Evolutionary conservation across 805 yeast species (phyloP), one percentile per base, ranked within the genome.

Genomic region (Vanderwaltozyma tropicalis): DNA sequence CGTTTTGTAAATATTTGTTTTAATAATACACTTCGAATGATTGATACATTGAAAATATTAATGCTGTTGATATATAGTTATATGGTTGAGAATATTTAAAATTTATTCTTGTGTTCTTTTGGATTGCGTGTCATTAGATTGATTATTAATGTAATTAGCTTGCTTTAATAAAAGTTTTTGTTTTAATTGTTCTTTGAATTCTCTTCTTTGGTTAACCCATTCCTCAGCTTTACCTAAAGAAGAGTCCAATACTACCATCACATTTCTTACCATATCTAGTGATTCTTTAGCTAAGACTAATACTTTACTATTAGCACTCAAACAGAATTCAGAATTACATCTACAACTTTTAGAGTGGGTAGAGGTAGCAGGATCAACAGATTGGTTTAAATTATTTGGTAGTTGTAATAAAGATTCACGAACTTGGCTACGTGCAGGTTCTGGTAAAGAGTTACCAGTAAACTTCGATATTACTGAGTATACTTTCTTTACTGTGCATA

Each of bases 241-340:
- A 33, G 83, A 88, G 53, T 83, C 89, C 48, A 94, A 86, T 6
- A 88, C 88, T 35, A 71, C 71, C 46, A 87, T 86, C 15, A 89
- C 79, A 40, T 82, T 81, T 29, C 79, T 71, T 27, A 89, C 80
- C 86, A 88, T 83, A 31, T 82, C 92, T 34, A 89, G 63, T 0
- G 95, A 80, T 58, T 92, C 98, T 46, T 81, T 80, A 0, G 97
- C 96, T 42, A 89, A 67, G 5, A 82, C 71, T 19, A 92, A 62
- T 1, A 86, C 83, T 44, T 80, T 76, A 17, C 83, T 85, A 53
- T 85, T 82, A 9, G 74, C 63, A 44, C 68, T 65, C 25, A 63
- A 32, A n/a, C 35, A 32, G 14, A 17, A 9, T 13, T 29, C 26
- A 15, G 37, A 44, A 46, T 33, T 41, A 22, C 28, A 28, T 18